Base-by-base conservation (phyloP, 768 basidiomycete genomes). In the Pulveroboletus sp. region DNA sequence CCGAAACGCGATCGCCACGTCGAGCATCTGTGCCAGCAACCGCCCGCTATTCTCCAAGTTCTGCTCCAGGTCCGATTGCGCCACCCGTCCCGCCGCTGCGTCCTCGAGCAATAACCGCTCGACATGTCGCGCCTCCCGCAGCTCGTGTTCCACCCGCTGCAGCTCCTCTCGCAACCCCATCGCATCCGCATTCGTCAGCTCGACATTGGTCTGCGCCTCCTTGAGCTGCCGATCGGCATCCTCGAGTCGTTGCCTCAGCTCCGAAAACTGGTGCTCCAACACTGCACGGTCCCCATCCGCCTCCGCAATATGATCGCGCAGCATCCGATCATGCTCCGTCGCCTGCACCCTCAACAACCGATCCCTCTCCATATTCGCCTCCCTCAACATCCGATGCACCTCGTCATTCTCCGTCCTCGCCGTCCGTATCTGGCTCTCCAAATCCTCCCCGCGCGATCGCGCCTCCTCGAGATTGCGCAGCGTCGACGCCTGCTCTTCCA, bases 231-330 rank as follows among this genome's bases (percentile, higher is more conserved):
- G 75, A 45, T 81, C 78, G 13, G 76, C 72, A 49, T 77, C 74
- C 47, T 86, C 87, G 42, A 85, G 69, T 8, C 75, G 74, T 1
- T 80, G 81, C 55, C 79, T 77, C 32, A 90, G 70, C 62, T 90
- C 88, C 34, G 79, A 81, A 63, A 88, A 85, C 65, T 93, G 88
- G 42, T 94, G 84, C 68, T 97, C 93, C 39, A 97, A 73, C 13
- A 95, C 91, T 1, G 94, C 93, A 8, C 92, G 81, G 65, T 97
- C 94, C 1, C 93, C 90, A 60, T 97, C 92, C 13, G 93, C 90
- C 66, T 98, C 94, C 3, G 88, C 88, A 46, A 88, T 85, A 58
- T 94, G 89, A 63, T 97, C 93, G 2, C 91, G 80, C 53, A 97
- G 81, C 37, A 75, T 66, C 29, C 78, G 70, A 49, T 85, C 83